Conservation (phyloP, 1,284 basidiomycete species). For the Ustilago cynodontis region DNA sequence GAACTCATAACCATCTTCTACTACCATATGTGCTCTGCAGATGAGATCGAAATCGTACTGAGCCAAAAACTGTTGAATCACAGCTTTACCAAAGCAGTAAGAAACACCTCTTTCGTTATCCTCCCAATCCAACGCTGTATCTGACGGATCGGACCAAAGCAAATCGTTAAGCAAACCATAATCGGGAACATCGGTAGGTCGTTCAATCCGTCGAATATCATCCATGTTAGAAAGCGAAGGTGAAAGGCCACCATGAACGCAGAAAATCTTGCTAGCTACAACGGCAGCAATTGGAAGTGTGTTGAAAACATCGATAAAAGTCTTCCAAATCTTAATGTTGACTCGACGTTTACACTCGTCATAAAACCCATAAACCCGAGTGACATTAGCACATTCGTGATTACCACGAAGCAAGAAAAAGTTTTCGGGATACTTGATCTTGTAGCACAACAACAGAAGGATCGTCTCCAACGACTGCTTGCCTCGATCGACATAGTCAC, state of each 20-base stretch:
- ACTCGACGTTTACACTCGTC: slow-evolving; percentile 99
- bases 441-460: slow-evolving; percentile 94
- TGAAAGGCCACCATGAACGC: slow-evolving; percentile 97
- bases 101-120: slow-evolving; percentile 99
- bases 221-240: slow-evolving; percentile 99
- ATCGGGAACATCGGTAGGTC: slow-evolving; percentile 99
- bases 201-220: slow-evolving; percentile 96
- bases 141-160: slow-evolving; percentile 97
- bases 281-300: slow-evolving; percentile 98
- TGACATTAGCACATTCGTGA: slow-evolving; percentile 99
- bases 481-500: slow-evolving; percentile 98
- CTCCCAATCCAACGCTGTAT: slow-evolving; percentile 98
- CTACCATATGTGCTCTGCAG: slow-evolving; percentile 99
- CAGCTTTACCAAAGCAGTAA: slow-evolving; percentile 97
- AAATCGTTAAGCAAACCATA: slow-evolving; percentile 97
- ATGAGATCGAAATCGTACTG: slow-evolving; percentile 95
- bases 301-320: slow-evolving; percentile 99
- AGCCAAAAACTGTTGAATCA: slow-evolving; percentile 94
- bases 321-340: slow-evolving; percentile 99
- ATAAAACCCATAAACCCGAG: slow-evolving; percentile 99
- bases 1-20: slow-evolving; percentile 97
- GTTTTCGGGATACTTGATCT: slow-evolving; percentile 97
- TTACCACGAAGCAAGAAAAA: slow-evolving; percentile 98
- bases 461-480: slow-evolving; percentile 99
- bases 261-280: slow-evolving; percentile 99